Percentiles rank a stretch among this genome's conserved stretches.
These are phyloP conservation scores for Craspedostauros australis DNA, from an alignment of 108 stramenopile species.

Conservation along the genomic window DNA sequence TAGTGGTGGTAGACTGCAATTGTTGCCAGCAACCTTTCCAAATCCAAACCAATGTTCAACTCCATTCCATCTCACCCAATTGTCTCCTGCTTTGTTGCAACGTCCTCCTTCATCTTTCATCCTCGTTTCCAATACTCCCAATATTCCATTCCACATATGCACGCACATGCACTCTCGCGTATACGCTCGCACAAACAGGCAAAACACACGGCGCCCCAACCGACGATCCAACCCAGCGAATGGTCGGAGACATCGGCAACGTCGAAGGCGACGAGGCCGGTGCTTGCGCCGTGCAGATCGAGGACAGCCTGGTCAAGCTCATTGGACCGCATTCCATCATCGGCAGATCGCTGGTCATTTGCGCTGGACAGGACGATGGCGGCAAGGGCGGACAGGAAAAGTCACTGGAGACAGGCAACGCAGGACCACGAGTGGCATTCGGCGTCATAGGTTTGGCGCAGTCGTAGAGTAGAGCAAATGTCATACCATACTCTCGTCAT, in stretches of 20 bases:
- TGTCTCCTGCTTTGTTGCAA: too few species aligned
- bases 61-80: too few species aligned
- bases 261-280: conserved; percentile 61
- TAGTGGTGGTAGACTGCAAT: too few species aligned
- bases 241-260: conserved; percentile 90
- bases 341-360: conserved; percentile 85
- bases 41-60: too few species aligned
- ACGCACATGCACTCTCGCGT: neutral
- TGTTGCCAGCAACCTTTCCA: too few species aligned
- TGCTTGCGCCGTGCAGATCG: conserved; percentile 51
- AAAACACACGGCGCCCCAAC: conserved; percentile 82
- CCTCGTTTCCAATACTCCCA: neutral
- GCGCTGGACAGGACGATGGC: conserved; percentile 84
- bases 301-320: conserved; percentile 77
- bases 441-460: conserved; percentile 85
- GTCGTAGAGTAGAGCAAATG: too few species aligned
- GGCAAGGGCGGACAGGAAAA: conserved; percentile 90
- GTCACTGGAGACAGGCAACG: conserved; percentile 80
- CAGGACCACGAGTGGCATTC: conserved; percentile 78
- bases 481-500: too few species aligned
- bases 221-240: conserved; percentile 68
- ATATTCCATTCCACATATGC: neutral
- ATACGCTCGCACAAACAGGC: conserved; percentile 20
- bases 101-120: neutral
- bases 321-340: conserved; percentile 92